Evolutionary conservation across 768 basidiomycete species (phyloP), one percentile per base, ranked within the genome.

Genomic region (Auricularia auricula-judae): DNA sequence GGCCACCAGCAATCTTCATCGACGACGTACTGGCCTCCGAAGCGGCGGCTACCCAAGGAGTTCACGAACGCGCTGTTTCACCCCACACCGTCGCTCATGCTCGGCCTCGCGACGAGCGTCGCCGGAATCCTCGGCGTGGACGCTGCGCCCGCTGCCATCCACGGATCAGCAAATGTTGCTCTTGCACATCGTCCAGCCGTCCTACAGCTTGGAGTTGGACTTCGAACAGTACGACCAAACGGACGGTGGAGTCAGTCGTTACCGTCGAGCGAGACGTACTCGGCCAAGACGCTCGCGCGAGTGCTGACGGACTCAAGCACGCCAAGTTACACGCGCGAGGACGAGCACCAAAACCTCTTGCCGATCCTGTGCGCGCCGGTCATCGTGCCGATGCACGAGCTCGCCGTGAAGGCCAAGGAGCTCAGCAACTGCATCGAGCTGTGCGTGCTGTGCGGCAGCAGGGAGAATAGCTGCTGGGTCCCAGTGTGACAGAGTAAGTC

Each of bases 251-350:
- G 70, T 11, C 71, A 78, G 64, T 86, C 81, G 68, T 81, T 96
- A 5, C 80, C 95, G 1, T 93, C 91, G 0, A 87, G 89, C 0
- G 93, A 95, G 74, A 96, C 92, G 0, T 93, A 93, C 16, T 93
- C 91, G 0, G 93, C 92, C 1, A 96, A 96, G 76, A 93, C 89
- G 2, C 82, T 95, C 35, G 93, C 94, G 1, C 95, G 94, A 73
- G 82, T 95, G 53, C 81, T 95, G 4, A 95, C 67, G 76, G 81
- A 66, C 77, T 95, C 71, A 96, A 96, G 73, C 71, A 76, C 60
- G 77, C 82, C 2, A 92, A 95, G 71, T 63, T 77, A 12, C 63
- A 67, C 51, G 65, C 54, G 33, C 54, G 68, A 42, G 63, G 29
- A 29, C 29, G 66, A 43, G 53, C 69, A 66, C 43, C 67, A 69